Percentiles rank a stretch among this genome's conserved stretches.
Conservation (phyloP, 768 basidiomycete species). For the Fibroporia radiculosa region DNA sequence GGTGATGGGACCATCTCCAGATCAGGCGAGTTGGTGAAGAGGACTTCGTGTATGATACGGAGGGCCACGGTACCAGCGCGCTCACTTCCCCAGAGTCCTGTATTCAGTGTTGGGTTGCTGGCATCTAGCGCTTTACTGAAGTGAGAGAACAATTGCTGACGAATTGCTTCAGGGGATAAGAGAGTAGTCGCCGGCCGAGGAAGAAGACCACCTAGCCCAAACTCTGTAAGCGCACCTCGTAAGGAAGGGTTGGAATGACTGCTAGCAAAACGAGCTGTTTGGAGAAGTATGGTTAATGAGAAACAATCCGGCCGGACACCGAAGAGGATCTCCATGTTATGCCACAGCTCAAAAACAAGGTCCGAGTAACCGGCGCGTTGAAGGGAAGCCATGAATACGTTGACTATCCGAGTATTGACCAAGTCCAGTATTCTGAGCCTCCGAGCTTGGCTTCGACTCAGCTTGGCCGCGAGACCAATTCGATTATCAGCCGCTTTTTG, state of each 20-base stretch:
- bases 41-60: constrained; percentile 12
- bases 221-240: constrained; percentile 39
- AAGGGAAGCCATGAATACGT: constrained; percentile 39
- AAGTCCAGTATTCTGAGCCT: no score
- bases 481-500: constrained; percentile 22
- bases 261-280: constrained; percentile 46
- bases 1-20: constrained; percentile 29
- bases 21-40: constrained; percentile 46
- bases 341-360: constrained; percentile 59
- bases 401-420: constrained; percentile 15
- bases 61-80: constrained; percentile 22
- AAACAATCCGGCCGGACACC: constrained; percentile 43
- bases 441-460: no score
- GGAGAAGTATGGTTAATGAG: constrained; percentile 54
- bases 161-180: constrained; percentile 12
- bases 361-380: constrained; percentile 50
- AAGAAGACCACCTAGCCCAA: constrained; percentile 22
- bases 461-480: constrained; percentile 20
- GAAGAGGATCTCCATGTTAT: constrained; percentile 54
- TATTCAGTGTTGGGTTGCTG: constrained; percentile 7
- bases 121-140: constrained; percentile 24
- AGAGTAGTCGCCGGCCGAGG: neutral
- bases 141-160: constrained; percentile 18
- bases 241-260: constrained; percentile 46
- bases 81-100: constrained; percentile 22